Base-by-base conservation (phyloP, 176 grass and related monocot genomes). In the Carex parvula region DNA sequence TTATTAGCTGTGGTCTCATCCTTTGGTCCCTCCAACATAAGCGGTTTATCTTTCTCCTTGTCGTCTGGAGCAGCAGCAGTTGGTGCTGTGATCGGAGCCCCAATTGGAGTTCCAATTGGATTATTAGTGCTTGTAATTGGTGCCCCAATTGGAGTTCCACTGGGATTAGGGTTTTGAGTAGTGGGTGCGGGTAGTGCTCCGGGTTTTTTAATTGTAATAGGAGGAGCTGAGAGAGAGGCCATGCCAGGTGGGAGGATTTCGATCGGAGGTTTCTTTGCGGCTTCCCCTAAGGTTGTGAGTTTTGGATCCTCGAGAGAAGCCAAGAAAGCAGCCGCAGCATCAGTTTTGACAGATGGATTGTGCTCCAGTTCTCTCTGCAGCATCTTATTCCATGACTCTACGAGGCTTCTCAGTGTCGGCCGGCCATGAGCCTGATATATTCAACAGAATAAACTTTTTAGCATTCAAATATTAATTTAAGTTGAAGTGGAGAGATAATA, bases 161-260 rank as follows among this genome's bases (percentile, higher is more conserved):
- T 52, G 53, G 46, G 46, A 83, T 83, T 68, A 24, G 85, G 30
- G 13, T 48, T 84, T 68, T 70, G 88, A 87, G 84, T 86, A 70
- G 81, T 60, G 41, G 39, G 79, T n/a, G 79, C 70, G 48, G 84
- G 73, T 56, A 21, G n/a, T 24, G 62, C 21, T 8, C 14, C 48
- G 32, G 90, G 29, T 56, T 91, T 89, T 60, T 94, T 95, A 79
- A 95, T 92, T 20, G 92, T 87, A 6, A 99, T 93, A 21, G 96
- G 91, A 83, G 91, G 90, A 58, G 96, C 93, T 26, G 92, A 92
- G 56, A 99, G 85, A 79, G 96, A 94, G 30, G 96, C 81, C 96
- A 99, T 99, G 20, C 96, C 96, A 83, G 93, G 96, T 81, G 93
- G 96, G 61, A 99, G 93, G 74, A 99, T 99, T 88, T 94, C 96